Conservation (phyloP, 2,329 filamentous ascomycete genomes). For the Tolypocladium cylindrosporum region DNA sequence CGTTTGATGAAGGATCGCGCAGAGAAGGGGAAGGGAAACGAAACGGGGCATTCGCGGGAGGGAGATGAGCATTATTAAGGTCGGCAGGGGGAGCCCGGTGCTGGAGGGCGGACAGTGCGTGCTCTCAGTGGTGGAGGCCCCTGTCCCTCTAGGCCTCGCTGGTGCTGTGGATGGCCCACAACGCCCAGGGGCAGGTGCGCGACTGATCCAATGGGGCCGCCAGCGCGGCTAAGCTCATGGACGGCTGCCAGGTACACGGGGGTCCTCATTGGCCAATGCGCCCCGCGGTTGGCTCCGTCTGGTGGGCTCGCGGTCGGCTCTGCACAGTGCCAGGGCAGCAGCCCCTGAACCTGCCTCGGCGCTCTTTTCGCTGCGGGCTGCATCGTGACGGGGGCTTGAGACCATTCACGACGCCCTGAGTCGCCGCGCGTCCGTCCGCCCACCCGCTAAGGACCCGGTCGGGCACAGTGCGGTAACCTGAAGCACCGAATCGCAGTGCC, state of each 20-base stretch:
- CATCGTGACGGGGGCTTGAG: neutral
- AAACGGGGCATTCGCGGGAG: conserved; percentile 3
- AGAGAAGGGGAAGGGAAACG: conserved; percentile 2
- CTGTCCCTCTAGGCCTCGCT: neutral
- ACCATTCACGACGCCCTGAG: neutral
- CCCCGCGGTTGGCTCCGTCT: neutral
- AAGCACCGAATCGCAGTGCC: neutral
- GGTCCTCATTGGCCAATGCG: conserved; percentile 1
- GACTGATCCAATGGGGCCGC: conserved; percentile 1
- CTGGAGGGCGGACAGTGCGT: neutral
- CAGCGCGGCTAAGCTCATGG: neutral
- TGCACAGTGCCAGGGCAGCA: neutral
- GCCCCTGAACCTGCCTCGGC: neutral
- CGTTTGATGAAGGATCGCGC: conserved; percentile 2
- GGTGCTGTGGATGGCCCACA: neutral
- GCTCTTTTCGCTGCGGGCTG: neutral
- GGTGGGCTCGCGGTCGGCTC: neutral
- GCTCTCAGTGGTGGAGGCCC: neutral
- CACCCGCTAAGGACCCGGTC: neutral
- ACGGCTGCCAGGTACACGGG: conserved; percentile 2
- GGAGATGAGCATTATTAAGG: conserved; percentile 12
- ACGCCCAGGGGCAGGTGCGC: neutral
- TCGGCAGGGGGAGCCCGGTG: neutral
- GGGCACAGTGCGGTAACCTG: neutral
- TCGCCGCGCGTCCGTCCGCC: neutral